phyloP scores from a whole-genome alignment of 2,329 filamentous ascomycete species.

The Xylariaceae sp. region DNA sequence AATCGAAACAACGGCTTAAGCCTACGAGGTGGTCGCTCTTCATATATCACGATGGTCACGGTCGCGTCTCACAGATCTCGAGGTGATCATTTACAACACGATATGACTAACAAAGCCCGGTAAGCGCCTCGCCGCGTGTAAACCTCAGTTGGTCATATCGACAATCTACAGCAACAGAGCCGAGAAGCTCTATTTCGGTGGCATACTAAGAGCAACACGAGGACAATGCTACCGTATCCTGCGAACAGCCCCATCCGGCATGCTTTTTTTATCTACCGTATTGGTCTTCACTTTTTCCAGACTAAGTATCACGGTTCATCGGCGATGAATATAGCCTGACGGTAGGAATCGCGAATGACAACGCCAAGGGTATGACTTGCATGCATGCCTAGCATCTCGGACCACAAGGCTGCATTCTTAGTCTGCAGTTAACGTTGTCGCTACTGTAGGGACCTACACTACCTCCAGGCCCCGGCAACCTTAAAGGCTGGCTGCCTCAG shows the following conservation, averaged over 20 bases:
- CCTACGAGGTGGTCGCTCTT: slow-evolving; percentile 2
- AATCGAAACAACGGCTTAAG: background rate
- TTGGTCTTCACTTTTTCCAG: slow-evolving; percentile 3
- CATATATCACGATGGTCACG: slow-evolving; percentile 12
- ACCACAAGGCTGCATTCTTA: slow-evolving; percentile 20
- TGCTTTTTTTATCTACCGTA: slow-evolving; percentile 13
- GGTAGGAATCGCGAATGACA: background rate
- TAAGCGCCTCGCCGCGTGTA: slow-evolving; percentile 10
- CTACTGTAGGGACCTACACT: slow-evolving; percentile 4
- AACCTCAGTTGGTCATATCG: slow-evolving; percentile 14
- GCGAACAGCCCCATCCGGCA: slow-evolving; percentile 16
- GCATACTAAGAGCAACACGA: slow-evolving; percentile 20
- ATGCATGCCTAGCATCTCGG: background rate
- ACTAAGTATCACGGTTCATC: slow-evolving; percentile 6
- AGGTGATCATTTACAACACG: slow-evolving; percentile 9
- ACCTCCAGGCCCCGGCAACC: too few relatives aligned
- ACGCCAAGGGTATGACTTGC: slow-evolving; percentile 12
- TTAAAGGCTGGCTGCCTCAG: background rate
- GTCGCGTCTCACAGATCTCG: slow-evolving; percentile 6
- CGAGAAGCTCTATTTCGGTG: slow-evolving; percentile 13
- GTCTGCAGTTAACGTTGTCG: slow-evolving; percentile 17
- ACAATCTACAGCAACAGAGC: slow-evolving; percentile 8
- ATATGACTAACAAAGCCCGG: slow-evolving; percentile 10
- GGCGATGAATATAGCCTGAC: slow-evolving; percentile 3
- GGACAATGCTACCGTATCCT: slow-evolving; percentile 19